Percentiles rank a stretch among this genome's conserved stretches.
Evolutionary conservation across 2,329 filamentous ascomycete genomes (phyloP).

Genomic region (Hymenoscyphus infarciens): DNA sequence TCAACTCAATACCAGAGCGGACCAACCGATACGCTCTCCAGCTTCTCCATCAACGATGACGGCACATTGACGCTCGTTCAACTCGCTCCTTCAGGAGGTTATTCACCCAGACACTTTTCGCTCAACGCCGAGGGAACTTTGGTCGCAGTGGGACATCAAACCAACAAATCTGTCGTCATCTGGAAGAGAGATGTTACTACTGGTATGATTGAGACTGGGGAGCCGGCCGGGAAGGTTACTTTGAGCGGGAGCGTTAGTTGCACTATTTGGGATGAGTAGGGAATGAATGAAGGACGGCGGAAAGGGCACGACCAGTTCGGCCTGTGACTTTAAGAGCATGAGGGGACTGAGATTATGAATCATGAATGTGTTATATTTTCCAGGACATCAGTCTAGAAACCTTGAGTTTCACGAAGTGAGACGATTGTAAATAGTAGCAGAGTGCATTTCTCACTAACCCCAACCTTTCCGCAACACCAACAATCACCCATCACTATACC

Average conservation of each 20-base stretch:
- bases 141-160: conserved; percentile 43
- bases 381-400: not conserved
- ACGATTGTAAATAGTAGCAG: not conserved
- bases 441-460: not conserved
- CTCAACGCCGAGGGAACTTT: conserved; percentile 41
- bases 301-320: too few relatives aligned
- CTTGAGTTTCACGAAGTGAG: not conserved
- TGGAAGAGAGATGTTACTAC: conserved; percentile 38
- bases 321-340: too few relatives aligned
- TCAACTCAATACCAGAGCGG: conserved; percentile 9
- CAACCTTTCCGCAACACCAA: not conserved
- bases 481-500: not conserved
- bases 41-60: conserved; percentile 36
- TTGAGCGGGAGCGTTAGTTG: not conserved
- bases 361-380: not conserved
- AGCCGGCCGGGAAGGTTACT: not conserved
- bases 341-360: not conserved
- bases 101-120: conserved; percentile 42
- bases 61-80: conserved; percentile 41
- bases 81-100: conserved; percentile 43
- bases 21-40: conserved; percentile 40
- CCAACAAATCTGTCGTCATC: conserved; percentile 38
- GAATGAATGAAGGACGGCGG: not conserved
- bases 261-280: conserved; percentile 15
- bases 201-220: conserved; percentile 35